Evolutionary conservation across 805 yeast species (phyloP), one percentile per base, ranked within the genome.

Genomic region (Metschnikowia koreensis): DNA sequence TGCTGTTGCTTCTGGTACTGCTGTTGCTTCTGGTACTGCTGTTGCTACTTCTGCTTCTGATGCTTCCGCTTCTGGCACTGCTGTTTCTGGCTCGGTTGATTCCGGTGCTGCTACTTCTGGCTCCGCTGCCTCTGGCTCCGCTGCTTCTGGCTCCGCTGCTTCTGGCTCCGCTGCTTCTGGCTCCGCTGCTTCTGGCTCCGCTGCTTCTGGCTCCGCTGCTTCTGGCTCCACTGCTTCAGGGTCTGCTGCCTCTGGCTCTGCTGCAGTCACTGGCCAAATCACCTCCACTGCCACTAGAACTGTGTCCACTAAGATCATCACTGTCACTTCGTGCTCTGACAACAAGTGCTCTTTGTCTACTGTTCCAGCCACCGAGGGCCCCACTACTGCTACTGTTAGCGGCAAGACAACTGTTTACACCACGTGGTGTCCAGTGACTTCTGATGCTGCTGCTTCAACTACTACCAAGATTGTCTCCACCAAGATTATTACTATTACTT

Each of bases 361-460:
- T 12, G 34, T 31, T 12, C 34, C 34, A 31, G 34, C 34, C 38
- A 71, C 77, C 46, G 65, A 73, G 45, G 36, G 44, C 7, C 26
- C 44, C 2, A 41, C 36, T 27, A 29, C 31, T 27, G 36, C 9
- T n/a, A 8, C 15, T 7, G 44, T 26, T 28, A 27, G 17, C 36
- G 46, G 55, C 26, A 50, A 51, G 52, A 61, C 70, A 48, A 58
- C 47, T 16, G 54, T 50, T 22, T 58, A 54, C 56, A 69, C 76
- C 56, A 71, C 76, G 28, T 71, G 63, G 64, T 69, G 74, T 53
- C 76, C 76, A 50, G 56, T 66, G 10, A 10, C 34, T 31, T 10
- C 34, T 31, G 34, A 9, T 31, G 6, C 34, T 27, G 39, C 50
- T 28, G 28, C 47, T 41, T 7, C 34, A 2, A 6, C 17, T 27